Base-by-base conservation (phyloP, 2,329 filamentous ascomycete genomes). In the Trichophyton rubrum region DNA sequence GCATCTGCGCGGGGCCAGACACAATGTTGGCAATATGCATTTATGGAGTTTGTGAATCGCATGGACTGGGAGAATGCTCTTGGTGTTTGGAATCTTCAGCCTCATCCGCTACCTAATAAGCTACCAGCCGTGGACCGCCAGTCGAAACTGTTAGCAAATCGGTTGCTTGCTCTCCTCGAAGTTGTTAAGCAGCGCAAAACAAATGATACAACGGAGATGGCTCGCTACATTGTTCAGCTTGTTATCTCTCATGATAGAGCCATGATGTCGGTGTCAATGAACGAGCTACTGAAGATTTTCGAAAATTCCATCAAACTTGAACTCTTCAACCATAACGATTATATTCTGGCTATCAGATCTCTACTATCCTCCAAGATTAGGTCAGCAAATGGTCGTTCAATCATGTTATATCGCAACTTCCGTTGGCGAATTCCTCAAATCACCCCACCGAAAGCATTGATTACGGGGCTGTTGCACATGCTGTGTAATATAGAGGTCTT, bases 341-440 rank as follows among this genome's bases (percentile, higher is more conserved):
- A 72, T 65, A 62, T 67, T 17, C 33, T 61, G 15, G 66, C 69
- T 22, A 70, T 76, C 20, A 60, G 62, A 8, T 70, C 67, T 6
- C 64, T 73, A 38, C 66, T 68, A 33, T 62, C 58, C n/a, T 67
- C 72, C 15, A 62, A 67, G 4, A 60, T 64, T 20, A 66, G 71
- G 38, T 63, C 67, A 5, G 68, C 64, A 5, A 69, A 68, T 55
- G 65, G 68, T 11, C 66, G 68, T 35, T 67, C 71, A 11, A 67
- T 75, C 40, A 60, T 75, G 30, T 60, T 77, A 33, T 78, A 78
- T 62, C 73, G 73, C 30, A 72, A 74, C 59, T 69, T 75, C 57
- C 74, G 75, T 38, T 70, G 66, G 64, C 67, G 69, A 8, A 66
- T 72, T 60, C 67, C 64, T 8, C 47, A 64, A n/a, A 59, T 60